Conservation (phyloP, 371 early-diverging fungal genomes). For the Massospora cicadina region DNA sequence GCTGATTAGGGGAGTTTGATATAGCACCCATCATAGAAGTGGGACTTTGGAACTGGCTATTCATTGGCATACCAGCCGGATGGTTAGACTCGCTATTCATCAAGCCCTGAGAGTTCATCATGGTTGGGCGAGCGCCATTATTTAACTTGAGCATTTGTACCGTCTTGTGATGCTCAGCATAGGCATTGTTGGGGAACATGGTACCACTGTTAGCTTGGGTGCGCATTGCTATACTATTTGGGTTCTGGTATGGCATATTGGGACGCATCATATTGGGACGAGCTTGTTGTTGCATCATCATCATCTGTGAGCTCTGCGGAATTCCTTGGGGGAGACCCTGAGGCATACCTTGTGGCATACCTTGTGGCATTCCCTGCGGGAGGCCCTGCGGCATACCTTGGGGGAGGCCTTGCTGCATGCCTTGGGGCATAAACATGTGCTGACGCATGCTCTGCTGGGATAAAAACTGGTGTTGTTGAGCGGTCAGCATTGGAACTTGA, state of each 20-base stretch:
- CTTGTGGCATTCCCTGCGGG: neutral
- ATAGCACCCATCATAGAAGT: neutral
- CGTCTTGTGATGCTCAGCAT: neutral
- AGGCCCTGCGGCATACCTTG: neutral
- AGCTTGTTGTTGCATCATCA: neutral
- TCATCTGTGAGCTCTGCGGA: neutral
- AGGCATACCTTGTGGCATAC: neutral
- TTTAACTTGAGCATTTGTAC: neutral
- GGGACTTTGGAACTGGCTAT: neutral
- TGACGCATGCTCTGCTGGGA: neutral
- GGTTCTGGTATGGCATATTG: neutral
- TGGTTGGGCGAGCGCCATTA: neutral
- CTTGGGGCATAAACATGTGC: neutral
- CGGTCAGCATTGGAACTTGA: neutral
- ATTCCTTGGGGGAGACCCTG: neutral
- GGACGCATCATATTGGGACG: neutral
- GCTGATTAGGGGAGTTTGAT: neutral
- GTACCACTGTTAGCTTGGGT: neutral
- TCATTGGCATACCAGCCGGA: neutral
- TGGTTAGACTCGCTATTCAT: neutral
- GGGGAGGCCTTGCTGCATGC: neutral
- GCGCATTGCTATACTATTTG: neutral
- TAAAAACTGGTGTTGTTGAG: neutral
- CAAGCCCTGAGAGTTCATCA: neutral
- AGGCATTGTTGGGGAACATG: neutral